Percentiles rank a stretch among this genome's conserved stretches.
Conservation (phyloP, 371 early-diverging fungal genomes). For the Mucor irregularis region DNA sequence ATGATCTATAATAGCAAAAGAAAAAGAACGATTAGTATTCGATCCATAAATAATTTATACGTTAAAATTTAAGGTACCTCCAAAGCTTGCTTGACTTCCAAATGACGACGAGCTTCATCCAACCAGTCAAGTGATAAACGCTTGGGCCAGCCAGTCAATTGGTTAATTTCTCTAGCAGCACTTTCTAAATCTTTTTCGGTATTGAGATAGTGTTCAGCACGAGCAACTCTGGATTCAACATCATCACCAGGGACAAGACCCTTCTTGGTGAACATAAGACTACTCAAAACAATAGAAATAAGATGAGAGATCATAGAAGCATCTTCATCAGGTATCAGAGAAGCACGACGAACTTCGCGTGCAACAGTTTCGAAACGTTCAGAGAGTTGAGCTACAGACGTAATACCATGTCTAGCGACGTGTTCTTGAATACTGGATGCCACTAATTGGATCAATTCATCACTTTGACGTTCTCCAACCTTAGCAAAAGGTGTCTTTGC, state of each 20-base stretch:
- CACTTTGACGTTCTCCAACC: conserved; percentile 51
- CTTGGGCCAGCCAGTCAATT: conserved; percentile 93
- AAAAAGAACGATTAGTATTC: background rate
- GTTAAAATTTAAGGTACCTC: conserved; percentile 50
- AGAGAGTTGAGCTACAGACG: conserved; percentile 70
- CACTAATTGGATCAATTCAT: conserved; percentile 68
- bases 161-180: conserved; percentile 93
- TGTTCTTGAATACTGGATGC: conserved; percentile 62
- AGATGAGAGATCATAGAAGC: conserved; percentile 80
- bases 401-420: conserved; percentile 67
- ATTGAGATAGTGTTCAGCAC: conserved; percentile 75
- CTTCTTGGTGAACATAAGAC: conserved; percentile 80
- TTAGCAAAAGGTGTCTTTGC: conserved; percentile 47
- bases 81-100: conserved; percentile 92
- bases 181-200: conserved; percentile 79
- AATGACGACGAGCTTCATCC: conserved; percentile 74
- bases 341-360: conserved; percentile 75
- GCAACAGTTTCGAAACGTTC: conserved; percentile 75
- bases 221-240: conserved; percentile 86
- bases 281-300: conserved; percentile 74
- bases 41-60: background rate
- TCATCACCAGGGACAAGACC: conserved; percentile 89
- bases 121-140: conserved; percentile 91
- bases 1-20: conserved; percentile 9
- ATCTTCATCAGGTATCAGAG: conserved; percentile 86